Base-by-base conservation (phyloP, 805 yeast species). In the Candida peoriensis region DNA sequence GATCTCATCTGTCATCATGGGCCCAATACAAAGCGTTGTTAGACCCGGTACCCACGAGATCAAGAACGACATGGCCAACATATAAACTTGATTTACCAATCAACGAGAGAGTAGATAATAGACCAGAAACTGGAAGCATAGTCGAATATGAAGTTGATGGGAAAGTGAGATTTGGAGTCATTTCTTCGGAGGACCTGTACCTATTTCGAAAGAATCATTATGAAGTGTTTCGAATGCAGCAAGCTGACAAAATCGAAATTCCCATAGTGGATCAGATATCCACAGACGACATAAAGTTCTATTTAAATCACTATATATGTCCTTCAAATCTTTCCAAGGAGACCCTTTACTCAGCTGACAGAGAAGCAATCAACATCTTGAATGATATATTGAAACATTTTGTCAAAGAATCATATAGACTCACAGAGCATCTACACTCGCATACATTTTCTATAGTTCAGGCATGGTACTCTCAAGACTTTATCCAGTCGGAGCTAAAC, bases 51-150 rank as follows among this genome's bases (percentile, higher is more conserved):
- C n/a, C n/a, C n/a, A n/a, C n/a, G n/a, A n/a, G n/a, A n/a, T n/a
- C n/a, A n/a, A n/a, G n/a, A n/a, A n/a, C n/a, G n/a, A n/a, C n/a
- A n/a, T n/a, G n/a, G n/a, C n/a, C n/a, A n/a, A n/a, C n/a, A n/a
- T n/a, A n/a, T n/a, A n/a, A n/a, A n/a, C n/a, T n/a, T n/a, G n/a
- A n/a, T 5, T 9, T 33, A n/a, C 34, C 22, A 8, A 21, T 30
- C 12, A 27, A 30, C 10, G 11, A 33, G 18, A 30, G 37, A 16
- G 15, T 37, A 10, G 25, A 30, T 19, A 14, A n/a, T 8, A 37
- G 34, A 12, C 43, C 43, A 5, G 11, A 36, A 7, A 37, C 31
- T 19, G 43, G 43, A 5, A 31, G 41, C 8, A 16, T 40, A 10
- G 29, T 40, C 18, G 43, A 40, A 28, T 37, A 18, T 14, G 14